These are phyloP conservation scores for Diphasiastrum complanatum DNA, from an alignment of 83 land plant species.

Conservation along the genomic window DNA sequence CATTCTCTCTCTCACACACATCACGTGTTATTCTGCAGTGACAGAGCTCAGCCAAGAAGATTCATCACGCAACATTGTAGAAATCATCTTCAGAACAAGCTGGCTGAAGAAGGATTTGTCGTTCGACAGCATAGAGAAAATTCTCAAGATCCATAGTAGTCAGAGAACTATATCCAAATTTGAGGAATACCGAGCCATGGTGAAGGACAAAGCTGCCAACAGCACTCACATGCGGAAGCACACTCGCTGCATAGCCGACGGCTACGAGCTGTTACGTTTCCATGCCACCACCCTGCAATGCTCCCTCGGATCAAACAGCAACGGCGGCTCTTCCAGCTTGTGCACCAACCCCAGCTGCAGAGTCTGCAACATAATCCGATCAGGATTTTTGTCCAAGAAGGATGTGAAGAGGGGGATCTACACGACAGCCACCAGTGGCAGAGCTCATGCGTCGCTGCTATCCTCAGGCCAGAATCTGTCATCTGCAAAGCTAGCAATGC, in stretches of 20 bases:
- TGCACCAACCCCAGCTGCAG: neutral
- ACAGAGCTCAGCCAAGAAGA: constrained; percentile 9
- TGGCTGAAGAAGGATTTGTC: constrained; percentile 11
- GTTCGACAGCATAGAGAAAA: neutral
- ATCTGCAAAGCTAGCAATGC: neutral
- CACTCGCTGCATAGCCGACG: constrained; percentile 8
- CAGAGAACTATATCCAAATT: constrained; percentile 6
- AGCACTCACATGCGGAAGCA: constrained; percentile 1
- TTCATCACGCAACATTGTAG: constrained; percentile 9
- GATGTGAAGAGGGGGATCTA: neutral
- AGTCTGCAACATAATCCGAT: constrained; percentile 1
- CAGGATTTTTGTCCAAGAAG: neutral
- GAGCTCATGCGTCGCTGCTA: neutral
- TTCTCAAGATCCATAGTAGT: constrained; percentile 1
- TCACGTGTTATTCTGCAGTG: neutral
- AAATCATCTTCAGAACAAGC: constrained; percentile 17
- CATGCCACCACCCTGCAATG: constrained; percentile 2
- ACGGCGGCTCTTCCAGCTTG: neutral
- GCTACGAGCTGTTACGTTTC: constrained; percentile 7
- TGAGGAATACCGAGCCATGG: constrained; percentile 8
- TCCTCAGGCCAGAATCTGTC: neutral
- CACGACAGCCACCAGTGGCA: constrained; percentile 11
- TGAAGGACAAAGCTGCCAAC: neutral
- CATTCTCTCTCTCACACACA: no score
- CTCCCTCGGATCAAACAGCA: neutral